Percentiles rank a stretch among this genome's conserved stretches.
Evolutionary conservation across 441 rosid genomes (phyloP).

Genomic region (Gossypium gossypioides): DNA sequence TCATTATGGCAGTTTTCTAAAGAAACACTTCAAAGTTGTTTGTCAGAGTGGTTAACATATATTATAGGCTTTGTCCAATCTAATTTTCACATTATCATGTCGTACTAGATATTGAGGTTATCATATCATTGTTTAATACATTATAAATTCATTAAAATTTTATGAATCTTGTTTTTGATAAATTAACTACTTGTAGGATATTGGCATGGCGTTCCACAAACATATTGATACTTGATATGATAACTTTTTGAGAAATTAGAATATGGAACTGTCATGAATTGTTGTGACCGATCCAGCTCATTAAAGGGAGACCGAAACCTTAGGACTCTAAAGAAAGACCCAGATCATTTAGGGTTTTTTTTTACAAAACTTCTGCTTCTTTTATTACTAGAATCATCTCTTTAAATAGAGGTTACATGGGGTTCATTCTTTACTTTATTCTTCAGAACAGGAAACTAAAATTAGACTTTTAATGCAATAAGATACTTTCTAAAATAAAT

Average conservation of each 20-base stretch:
- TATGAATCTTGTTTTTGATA: neutral
- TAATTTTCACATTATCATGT: neutral
- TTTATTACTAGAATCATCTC: too few species aligned
- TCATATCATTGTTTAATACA: neutral
- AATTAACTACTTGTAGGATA: neutral
- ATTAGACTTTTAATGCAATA: too few species aligned
- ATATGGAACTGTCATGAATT: neutral
- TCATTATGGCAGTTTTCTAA: neutral
- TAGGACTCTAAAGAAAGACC: neutral
- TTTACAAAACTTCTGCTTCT: too few species aligned
- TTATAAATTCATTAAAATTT: neutral
- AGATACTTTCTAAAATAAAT: too few species aligned
- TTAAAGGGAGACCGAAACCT: too few species aligned
- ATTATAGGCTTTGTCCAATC: neutral
- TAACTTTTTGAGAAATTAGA: neutral
- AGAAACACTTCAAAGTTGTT: neutral
- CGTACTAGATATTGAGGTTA: neutral
- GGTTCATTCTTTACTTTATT: too few species aligned
- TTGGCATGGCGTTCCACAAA: neutral
- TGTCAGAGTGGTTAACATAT: neutral
- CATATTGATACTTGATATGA: neutral
- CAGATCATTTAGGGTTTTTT: too few species aligned
- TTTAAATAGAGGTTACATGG: too few species aligned
- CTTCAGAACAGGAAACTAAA: too few species aligned
- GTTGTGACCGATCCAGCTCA: too few species aligned